A percentile compares a stretch with the other conserved stretches of the same genome.
Conservation (phyloP, 2,329 filamentous ascomycete species). For the Colletotrichum sp. region DNA sequence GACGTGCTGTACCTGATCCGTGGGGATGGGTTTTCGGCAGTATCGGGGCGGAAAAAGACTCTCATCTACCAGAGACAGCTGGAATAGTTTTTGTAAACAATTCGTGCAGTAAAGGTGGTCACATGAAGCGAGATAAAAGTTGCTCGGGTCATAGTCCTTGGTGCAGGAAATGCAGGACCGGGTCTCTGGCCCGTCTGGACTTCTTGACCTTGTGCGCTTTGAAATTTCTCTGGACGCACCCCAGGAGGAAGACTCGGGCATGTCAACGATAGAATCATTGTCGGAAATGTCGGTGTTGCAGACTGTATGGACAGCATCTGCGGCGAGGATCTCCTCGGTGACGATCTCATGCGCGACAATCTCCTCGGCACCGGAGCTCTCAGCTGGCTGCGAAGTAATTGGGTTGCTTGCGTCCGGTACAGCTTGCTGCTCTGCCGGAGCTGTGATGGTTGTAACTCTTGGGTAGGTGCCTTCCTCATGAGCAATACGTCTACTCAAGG, state of each 20-base stretch:
- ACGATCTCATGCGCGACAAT: not conserved
- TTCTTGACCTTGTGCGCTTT: not conserved
- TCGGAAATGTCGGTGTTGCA: accelerated
- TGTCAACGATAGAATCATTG: not conserved
- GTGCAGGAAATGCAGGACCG: not conserved
- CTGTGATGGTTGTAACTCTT: not conserved
- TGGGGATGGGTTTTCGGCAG: not conserved
- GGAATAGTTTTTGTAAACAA: not conserved
- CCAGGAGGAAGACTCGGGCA: not conserved
- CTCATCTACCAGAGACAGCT: not conserved
- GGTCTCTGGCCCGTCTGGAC: not conserved
- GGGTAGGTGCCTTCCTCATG: not conserved
- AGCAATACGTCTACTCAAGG: not conserved
- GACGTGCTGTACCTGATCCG: not conserved
- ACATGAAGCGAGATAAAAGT: not conserved
- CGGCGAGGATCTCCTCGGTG: not conserved
- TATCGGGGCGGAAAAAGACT: not conserved
- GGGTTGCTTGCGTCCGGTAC: not conserved
- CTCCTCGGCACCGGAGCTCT: not conserved
- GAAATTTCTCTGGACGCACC: not conserved
- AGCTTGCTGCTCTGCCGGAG: not conserved
- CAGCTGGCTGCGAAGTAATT: not conserved
- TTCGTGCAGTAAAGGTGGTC: not conserved
- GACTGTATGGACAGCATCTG: not conserved
- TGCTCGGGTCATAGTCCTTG: not conserved